Evolutionary conservation across 2,329 filamentous ascomycete species (phyloP).

Genomic region (Scleromitrula shiraiana): DNA sequence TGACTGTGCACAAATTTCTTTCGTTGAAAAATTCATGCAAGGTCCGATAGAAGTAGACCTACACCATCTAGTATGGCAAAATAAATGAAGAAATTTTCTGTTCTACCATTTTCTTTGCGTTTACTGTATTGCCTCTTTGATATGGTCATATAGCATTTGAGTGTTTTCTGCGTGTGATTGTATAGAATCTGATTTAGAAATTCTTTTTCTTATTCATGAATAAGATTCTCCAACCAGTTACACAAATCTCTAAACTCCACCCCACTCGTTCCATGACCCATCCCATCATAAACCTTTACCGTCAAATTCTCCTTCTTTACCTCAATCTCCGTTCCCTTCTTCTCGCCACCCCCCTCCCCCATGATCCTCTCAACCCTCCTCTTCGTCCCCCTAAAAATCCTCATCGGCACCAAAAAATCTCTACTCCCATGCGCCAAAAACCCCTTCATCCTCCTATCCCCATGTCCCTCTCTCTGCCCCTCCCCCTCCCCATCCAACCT

Average conservation of each 20-base stretch:
- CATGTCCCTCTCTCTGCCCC: slow-evolving; percentile 20
- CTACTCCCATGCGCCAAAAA: too few relatives aligned
- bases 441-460: background rate
- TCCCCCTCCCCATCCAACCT: slow-evolving; percentile 28
- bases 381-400: background rate
- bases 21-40: too few relatives aligned
- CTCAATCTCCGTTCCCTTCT: slow-evolving; percentile 28
- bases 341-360: slow-evolving; percentile 31
- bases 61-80: too few relatives aligned
- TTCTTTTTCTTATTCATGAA: background rate
- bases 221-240: background rate
- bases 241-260: slow-evolving; percentile 1
- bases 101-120: too few relatives aligned
- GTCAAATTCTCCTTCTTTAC: background rate
- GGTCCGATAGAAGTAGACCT: too few relatives aligned
- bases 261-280: slow-evolving; percentile 38
- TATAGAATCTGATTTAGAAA: background rate
- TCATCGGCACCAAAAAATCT: background rate
- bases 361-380: slow-evolving; percentile 16
- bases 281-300: slow-evolving; percentile 37
- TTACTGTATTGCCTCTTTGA: too few relatives aligned
- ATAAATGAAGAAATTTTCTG: too few relatives aligned
- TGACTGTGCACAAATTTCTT: too few relatives aligned
- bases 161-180: too few relatives aligned
- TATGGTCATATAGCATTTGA: too few relatives aligned